phyloP scores from a whole-genome alignment of 768 basidiomycete species.

The Lenzites betulinus region DNA sequence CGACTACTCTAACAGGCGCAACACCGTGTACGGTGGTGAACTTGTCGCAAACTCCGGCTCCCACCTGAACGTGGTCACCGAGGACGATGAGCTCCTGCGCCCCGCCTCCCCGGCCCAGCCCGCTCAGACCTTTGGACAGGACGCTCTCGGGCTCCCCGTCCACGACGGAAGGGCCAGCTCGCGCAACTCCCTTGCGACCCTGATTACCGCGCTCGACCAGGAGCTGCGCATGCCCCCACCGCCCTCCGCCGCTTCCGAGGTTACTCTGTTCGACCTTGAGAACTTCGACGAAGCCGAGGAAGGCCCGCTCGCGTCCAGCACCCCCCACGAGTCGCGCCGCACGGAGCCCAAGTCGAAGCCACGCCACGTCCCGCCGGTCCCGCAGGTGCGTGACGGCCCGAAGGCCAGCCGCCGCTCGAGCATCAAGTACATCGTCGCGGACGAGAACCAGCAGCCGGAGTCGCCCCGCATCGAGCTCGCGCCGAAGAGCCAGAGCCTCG shows the following conservation, averaged over 20 bases:
- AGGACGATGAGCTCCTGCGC: constrained; percentile 40
- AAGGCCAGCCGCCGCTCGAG: constrained; percentile 50
- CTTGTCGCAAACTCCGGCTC: constrained; percentile 20
- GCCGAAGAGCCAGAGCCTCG: constrained; percentile 14
- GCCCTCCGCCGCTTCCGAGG: constrained; percentile 61
- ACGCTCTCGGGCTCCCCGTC: constrained; percentile 47
- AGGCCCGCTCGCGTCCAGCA: constrained; percentile 62
- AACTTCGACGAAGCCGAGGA: constrained; percentile 27
- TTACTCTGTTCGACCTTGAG: constrained; percentile 57
- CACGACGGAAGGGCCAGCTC: constrained; percentile 50
- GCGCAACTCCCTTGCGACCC: constrained; percentile 52
- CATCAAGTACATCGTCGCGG: constrained; percentile 66
- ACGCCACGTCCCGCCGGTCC: constrained; percentile 28
- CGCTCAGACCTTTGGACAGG: constrained; percentile 28
- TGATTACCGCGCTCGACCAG: constrained; percentile 36
- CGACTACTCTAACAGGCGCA: constrained; percentile 47
- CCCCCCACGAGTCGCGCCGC: constrained; percentile 52
- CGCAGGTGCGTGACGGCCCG: constrained; percentile 23
- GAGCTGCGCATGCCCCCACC: constrained; percentile 32
- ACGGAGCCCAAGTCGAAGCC: constrained; percentile 26
- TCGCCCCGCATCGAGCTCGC: constrained; percentile 9
- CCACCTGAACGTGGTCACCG: constrained; percentile 41
- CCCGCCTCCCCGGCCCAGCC: constrained; percentile 21
- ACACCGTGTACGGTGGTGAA: constrained; percentile 38
- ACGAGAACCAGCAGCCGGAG: constrained; percentile 36